A percentile compares a stretch with the other conserved stretches of the same genome.
These are phyloP conservation scores for Gossypium sturtianum DNA, from an alignment of 345 rosid species.

Conservation along the genomic window DNA sequence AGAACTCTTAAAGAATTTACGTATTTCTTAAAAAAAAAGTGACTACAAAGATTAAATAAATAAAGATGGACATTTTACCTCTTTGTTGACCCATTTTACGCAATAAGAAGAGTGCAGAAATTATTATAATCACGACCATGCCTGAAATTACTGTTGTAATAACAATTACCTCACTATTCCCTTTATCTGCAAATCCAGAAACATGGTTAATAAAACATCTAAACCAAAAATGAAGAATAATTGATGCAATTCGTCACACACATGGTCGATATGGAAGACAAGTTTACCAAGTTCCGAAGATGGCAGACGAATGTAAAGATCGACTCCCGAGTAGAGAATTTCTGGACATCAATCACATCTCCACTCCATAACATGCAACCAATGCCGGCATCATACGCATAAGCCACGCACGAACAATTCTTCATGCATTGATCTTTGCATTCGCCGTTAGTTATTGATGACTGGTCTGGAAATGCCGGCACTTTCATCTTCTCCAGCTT, in stretches of 20 bases:
- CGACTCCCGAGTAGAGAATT: slow-evolving; percentile 21
- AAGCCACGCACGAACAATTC: slow-evolving; percentile 44
- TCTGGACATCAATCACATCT: slow-evolving; percentile 32
- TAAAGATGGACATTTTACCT: too few species aligned
- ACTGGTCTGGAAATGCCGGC: slow-evolving; percentile 33
- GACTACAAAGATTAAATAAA: too few species aligned
- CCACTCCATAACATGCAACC: slow-evolving; percentile 47
- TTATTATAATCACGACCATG: too few species aligned
- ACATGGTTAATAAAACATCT: neutral
- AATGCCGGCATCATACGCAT: slow-evolving; percentile 30
- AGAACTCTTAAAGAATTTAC: too few species aligned
- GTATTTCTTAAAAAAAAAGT: too few species aligned
- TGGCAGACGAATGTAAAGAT: too few species aligned
- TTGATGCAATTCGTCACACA: neutral
- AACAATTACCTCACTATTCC: neutral
- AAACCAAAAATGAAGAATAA: neutral
- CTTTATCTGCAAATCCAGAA: slow-evolving; percentile 3
- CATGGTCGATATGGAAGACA: neutral
- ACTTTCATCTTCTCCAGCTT: slow-evolving; percentile 26
- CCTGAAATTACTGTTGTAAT: neutral
- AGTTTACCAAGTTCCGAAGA: neutral
- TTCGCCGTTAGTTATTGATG: neutral
- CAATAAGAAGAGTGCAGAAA: too few species aligned
- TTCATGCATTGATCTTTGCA: too few species aligned
- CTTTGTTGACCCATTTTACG: neutral